These are phyloP conservation scores for Starmerella apicola DNA, from an alignment of 805 yeast species.

Conservation along the genomic window DNA sequence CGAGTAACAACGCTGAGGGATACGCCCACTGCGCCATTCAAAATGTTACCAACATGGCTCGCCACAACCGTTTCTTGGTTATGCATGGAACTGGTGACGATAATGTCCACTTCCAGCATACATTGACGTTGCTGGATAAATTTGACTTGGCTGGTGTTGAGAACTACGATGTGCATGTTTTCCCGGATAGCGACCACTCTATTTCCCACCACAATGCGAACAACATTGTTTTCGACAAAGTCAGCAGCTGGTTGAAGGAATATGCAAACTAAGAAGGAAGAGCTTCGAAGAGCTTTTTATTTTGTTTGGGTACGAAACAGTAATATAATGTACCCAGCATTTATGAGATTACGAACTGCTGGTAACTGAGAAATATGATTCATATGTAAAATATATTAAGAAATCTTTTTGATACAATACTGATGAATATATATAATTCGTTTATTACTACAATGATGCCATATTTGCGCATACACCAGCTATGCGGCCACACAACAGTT, in stretches of 20 bases:
- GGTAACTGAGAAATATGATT: too few species aligned
- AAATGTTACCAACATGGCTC: constrained; percentile 43
- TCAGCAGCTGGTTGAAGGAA: constrained; percentile 52
- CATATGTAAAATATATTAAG: too few species aligned
- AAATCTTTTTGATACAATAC: too few species aligned
- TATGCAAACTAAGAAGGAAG: constrained; percentile 11
- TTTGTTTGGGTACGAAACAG: too few species aligned
- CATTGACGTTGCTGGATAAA: constrained; percentile 62
- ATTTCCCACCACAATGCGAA: constrained; percentile 72
- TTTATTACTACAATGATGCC: too few species aligned
- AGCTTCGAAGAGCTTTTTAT: too few species aligned
- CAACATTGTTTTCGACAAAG: constrained; percentile 54
- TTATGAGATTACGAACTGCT: too few species aligned
- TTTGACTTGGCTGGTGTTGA: constrained; percentile 63
- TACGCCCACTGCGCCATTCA: constrained; percentile 47
- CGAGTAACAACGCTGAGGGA: constrained; percentile 50
- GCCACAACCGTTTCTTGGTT: constrained; percentile 55
- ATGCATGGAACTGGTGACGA: constrained; percentile 98
- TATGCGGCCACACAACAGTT: too few species aligned
- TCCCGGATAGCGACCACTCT: constrained; percentile 87
- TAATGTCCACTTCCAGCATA: constrained; percentile 89
- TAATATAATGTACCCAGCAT: too few species aligned
- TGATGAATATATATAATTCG: too few species aligned
- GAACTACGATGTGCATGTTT: constrained; percentile 78
- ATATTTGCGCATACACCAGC: too few species aligned